These are phyloP conservation scores for Pyropia haitanensis DNA, from an alignment of 23 red algal genomes.

Conservation along the genomic window DNA sequence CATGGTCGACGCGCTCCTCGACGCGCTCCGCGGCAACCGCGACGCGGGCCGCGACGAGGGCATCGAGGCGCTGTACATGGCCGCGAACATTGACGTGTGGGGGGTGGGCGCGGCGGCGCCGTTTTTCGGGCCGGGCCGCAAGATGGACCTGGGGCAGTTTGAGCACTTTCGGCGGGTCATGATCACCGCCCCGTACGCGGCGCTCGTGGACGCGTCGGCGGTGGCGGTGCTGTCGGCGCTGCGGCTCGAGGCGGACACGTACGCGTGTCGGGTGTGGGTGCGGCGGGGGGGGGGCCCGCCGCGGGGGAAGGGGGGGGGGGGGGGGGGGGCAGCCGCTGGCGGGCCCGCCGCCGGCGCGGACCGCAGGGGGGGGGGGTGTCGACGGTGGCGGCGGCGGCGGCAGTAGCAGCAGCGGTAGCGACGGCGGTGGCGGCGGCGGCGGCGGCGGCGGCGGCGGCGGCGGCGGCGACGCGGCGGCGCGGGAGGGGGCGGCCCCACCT, in stretches of 20 bases:
- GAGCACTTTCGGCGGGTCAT: conserved; percentile 68
- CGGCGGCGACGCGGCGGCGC: too few species aligned
- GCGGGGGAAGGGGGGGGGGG: neutral
- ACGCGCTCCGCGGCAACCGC: conserved; percentile 33
- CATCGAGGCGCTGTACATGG: conserved; percentile 73
- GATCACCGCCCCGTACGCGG: conserved; percentile 35
- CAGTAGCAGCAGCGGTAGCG: too few species aligned
- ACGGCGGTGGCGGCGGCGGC: too few species aligned
- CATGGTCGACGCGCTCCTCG: conserved; percentile 36
- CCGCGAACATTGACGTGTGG: conserved; percentile 72
- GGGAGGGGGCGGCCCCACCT: too few species aligned
- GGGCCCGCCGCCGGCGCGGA: too few species aligned
- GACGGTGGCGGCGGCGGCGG: too few species aligned
- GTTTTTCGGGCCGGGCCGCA: conserved; percentile 41
- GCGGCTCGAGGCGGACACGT: conserved; percentile 17
- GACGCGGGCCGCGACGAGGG: conserved; percentile 50
- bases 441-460: too few species aligned
- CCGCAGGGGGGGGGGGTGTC: too few species aligned
- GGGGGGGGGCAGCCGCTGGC: too few species aligned
- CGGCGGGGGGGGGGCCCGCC: neutral
- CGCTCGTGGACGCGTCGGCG: conserved; percentile 28
- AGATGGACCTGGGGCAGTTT: conserved; percentile 82
- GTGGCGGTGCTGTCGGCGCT: conserved; percentile 35
- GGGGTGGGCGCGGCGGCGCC: conserved; percentile 16
- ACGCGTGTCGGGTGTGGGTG: conserved; percentile 33